Evolutionary conservation across 2,329 filamentous ascomycete genomes (phyloP), one percentile per base, ranked within the genome.

Genomic region (Aspergillus japonicus): DNA sequence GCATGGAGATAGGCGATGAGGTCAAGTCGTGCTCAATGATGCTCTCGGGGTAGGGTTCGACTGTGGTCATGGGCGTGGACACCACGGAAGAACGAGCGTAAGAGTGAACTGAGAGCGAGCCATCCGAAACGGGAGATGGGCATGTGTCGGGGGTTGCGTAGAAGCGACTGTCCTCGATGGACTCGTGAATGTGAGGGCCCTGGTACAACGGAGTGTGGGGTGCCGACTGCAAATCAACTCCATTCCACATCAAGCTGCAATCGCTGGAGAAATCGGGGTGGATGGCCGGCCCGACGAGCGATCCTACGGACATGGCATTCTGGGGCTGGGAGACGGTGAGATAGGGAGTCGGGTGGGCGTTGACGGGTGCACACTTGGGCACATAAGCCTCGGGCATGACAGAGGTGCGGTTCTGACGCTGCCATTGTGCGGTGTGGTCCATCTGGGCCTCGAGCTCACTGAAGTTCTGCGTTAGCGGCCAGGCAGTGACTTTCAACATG

Each of bases 121-220:
- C 67, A 58, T 77, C 75, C 1, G 75, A 77, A 4, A 72, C 66
- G 39, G 77, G 77, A n/a, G 77, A 79, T n/a, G 73, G 73, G 62
- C 77, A 79, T 56, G 75, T 75, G 58, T 78, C 77, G 47, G 77
- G 75, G 11, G 76, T 78, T 33, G 77, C 77, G 61, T 78, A 79
- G 61, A 78, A 74, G n/a, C 72, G 73, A 47, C 71, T 69, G 55
- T 79, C 77, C 50, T 77, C 76, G 5, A 71, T 64, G 5, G 73
- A 67, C 39, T 77, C 72, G 47, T 74, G 75, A 35, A 76, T 65
- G n/a, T 74, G 69, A 54, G 69, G 69, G 21, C 35, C 69, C 69
- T 59, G 71, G 64, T 56, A 72, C 31, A 73, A 66, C 39, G 67
- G 62, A 19, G 56, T 63, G 53, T 64, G 71, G 51, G 71, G 69